Base-by-base conservation (phyloP, 495 filamentous ascomycete species). In the Aspergillus affinis region DNA sequence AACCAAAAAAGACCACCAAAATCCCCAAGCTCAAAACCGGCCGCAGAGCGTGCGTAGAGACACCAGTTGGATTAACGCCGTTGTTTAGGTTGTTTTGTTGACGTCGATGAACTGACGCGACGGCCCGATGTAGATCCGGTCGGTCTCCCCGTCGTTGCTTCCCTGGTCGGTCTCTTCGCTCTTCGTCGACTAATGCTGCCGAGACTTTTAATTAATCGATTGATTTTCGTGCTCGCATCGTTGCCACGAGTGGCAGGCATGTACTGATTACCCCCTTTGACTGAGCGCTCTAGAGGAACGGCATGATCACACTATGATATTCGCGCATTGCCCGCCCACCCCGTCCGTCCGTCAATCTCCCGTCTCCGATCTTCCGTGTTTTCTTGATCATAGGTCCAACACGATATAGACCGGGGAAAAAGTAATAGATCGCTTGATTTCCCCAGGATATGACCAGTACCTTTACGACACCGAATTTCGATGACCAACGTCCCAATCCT, bases 81-180 rank as follows among this genome's bases (percentile, higher is more conserved):
- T 55, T 52, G 47, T 59, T 60, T 53, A 55, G 29, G 41, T 56
- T 60, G 61, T 49, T 60, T 63, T 69, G 71, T 74, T 76, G 70
- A 65, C 51, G 64, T 41, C 51, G 59, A 54, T 65, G 64, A 66
- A 68, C 65, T 66, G 71, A 69, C 65, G 67, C 66, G 59, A 69
- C 75, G 75, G 75, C 64, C 75, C 75, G 75, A 78, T 67, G 72
- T 70, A 77, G 73, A 75, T 76, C 75, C 75, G 74, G 59, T 49
- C 46, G 30, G 29, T 44, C 23, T 56, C 45, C 0, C 18, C 17
- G 54, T 30, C 18, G 45, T 44, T 12, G 50, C 26, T 44, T 55
- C 32, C 48, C n/a, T n/a, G n/a, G n/a, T n/a, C 32, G n/a, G 48
- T 23, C 4, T 21, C 21, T 51, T 17, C 20, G n/a, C 49, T 51